phyloP scores from a whole-genome alignment of 768 basidiomycete species.

The Coprinellus micaceus region DNA sequence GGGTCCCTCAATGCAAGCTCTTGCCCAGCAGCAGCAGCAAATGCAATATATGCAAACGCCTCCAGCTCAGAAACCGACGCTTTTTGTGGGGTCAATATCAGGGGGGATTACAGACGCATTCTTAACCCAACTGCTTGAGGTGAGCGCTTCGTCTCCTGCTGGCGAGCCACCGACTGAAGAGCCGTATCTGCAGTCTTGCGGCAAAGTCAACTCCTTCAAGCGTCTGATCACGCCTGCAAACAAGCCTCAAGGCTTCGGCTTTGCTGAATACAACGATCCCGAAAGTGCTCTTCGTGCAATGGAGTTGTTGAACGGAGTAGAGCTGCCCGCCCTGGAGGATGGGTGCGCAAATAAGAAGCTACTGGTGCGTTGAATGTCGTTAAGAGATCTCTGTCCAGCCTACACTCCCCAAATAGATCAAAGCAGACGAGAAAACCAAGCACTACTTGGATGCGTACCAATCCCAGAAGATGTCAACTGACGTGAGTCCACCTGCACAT shows the following conservation, averaged over 20 bases:
- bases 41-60: slow-evolving; percentile 60
- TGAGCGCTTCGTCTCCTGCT: slow-evolving; percentile 34
- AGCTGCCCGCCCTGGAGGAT: slow-evolving; percentile 52
- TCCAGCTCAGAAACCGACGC: slow-evolving; percentile 64
- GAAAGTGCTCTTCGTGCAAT: slow-evolving; percentile 79
- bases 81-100: slow-evolving; percentile 95
- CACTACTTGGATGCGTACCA: slow-evolving; percentile 84
- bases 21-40: slow-evolving; percentile 84
- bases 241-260: slow-evolving; percentile 95
- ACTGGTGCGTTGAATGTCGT: slow-evolving; percentile 52
- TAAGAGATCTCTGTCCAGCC: slow-evolving; percentile 40
- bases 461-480: slow-evolving; percentile 72
- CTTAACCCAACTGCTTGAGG: slow-evolving; percentile 72
- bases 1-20: slow-evolving; percentile 87
- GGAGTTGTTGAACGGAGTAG: slow-evolving; percentile 46
- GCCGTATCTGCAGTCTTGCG: slow-evolving; percentile 58
- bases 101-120: slow-evolving; percentile 85
- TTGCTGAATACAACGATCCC: slow-evolving; percentile 93
- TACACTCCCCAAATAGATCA: slow-evolving; percentile 60
- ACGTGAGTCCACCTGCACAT: slow-evolving; percentile 49
- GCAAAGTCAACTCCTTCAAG: slow-evolving; percentile 85
- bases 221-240: slow-evolving; percentile 89
- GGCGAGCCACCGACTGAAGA: not conserved
- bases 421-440: slow-evolving; percentile 94
- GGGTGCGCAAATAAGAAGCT: slow-evolving; percentile 49